A percentile compares a stretch with the other conserved stretches of the same genome.
These are phyloP conservation scores for Podospora sp. DNA, from an alignment of 495 filamentous ascomycete species.

Conservation along the genomic window DNA sequence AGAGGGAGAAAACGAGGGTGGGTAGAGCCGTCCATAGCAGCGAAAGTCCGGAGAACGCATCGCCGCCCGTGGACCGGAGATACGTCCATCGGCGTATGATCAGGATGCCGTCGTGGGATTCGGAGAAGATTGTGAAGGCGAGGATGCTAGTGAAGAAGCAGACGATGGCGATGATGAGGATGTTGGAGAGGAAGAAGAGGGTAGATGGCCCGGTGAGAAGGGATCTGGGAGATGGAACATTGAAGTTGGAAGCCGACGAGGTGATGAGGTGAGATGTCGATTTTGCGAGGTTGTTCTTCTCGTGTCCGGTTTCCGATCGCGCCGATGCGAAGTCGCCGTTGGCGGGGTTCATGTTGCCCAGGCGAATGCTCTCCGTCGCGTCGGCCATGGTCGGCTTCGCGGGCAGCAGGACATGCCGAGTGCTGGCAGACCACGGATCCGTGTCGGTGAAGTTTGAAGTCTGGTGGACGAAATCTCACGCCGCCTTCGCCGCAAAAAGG, in stretches of 20 bases:
- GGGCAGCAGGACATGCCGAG: background rate
- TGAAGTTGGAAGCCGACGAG: background rate
- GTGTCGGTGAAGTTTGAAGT: background rate
- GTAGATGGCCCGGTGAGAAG: background rate
- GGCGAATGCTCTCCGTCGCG: slow-evolving; percentile 1
- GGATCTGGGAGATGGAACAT: background rate
- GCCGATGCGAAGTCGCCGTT: background rate
- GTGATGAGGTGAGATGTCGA: slow-evolving; percentile 3
- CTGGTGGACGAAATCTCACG: background rate
- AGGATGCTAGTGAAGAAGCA: background rate
- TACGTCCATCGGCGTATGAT: slow-evolving; percentile 8
- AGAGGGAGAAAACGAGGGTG: slow-evolving; percentile 3
- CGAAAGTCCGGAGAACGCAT: background rate
- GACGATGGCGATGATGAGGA: background rate
- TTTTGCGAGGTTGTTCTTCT: background rate
- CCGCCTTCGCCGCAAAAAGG: background rate
- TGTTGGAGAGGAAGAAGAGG: slow-evolving; percentile 7
- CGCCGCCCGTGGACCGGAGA: background rate
- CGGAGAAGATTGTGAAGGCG: background rate
- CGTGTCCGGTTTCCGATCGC: background rate
- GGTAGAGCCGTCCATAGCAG: slow-evolving; percentile 6
- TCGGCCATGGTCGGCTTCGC: background rate
- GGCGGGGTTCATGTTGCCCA: background rate
- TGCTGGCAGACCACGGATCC: too few relatives aligned
- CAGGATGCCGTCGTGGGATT: background rate